Conservation (phyloP, 1,284 basidiomycete genomes). For the Mycena citricolor region DNA sequence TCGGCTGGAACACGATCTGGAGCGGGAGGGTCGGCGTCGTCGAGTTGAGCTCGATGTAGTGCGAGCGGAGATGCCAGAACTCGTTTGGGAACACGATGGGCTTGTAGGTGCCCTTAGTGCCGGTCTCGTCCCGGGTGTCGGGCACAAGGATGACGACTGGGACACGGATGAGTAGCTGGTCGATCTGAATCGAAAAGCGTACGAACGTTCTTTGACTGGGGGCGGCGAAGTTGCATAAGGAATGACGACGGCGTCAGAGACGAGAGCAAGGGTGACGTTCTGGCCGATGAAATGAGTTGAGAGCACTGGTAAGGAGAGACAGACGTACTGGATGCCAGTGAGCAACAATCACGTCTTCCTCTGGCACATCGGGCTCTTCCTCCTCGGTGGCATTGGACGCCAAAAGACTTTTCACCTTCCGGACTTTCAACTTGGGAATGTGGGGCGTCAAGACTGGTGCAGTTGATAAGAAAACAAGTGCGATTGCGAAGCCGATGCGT, state of each 20-base stretch:
- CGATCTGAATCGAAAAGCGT: background rate
- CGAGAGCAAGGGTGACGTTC: conserved; percentile 86
- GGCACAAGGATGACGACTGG: conserved; percentile 63
- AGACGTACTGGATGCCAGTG: conserved; percentile 77
- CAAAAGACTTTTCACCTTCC: conserved; percentile 86
- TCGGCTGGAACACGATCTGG: conserved; percentile 80
- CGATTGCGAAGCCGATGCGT: conserved; percentile 29
- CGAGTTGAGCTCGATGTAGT: conserved; percentile 77
- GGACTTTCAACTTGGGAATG: conserved; percentile 65
- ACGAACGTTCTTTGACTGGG: conserved; percentile 62
- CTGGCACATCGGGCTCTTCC: conserved; percentile 40
- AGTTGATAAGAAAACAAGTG: conserved; percentile 4
- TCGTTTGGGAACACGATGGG: conserved; percentile 94
- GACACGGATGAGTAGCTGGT: conserved; percentile 9
- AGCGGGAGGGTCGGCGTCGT: conserved; percentile 77
- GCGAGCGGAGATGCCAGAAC: conserved; percentile 87
- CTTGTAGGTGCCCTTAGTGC: conserved; percentile 69
- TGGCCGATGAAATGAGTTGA: conserved; percentile 29
- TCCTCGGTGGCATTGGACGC: conserved; percentile 44
- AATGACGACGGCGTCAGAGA: conserved; percentile 67
- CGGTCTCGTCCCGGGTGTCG: conserved; percentile 58
- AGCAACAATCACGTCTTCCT: conserved; percentile 65
- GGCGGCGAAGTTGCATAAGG: conserved; percentile 63
- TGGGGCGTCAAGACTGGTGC: conserved; percentile 81
- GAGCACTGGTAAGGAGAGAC: background rate